Base-by-base conservation (phyloP, 2,329 filamentous ascomycete genomes). In the Alternaria sp. region DNA sequence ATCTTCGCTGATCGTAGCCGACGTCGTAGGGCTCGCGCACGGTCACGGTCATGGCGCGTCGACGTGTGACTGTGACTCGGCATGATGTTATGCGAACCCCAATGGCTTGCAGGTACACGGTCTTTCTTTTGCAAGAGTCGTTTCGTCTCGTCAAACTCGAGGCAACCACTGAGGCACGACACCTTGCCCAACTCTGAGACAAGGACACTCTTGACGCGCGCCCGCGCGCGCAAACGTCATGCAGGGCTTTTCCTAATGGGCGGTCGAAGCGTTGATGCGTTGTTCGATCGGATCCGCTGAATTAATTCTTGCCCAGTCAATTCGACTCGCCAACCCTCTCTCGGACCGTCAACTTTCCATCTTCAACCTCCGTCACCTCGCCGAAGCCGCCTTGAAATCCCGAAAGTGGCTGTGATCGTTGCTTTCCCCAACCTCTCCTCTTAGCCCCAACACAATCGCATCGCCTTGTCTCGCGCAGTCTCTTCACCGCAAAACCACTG, bases 131-230 rank as follows among this genome's bases (percentile, higher is more conserved):
- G 44, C 46, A 52, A 52, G 61, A 39, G 32, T 62, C 61, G 66
- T 69, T 67, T 68, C 63, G 65, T 67, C 67, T 65, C 67, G 61
- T 41, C 34, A 39, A 22, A 18, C 49, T 53, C 63, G 62, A 60
- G 67, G 67, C 70, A 61, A 47, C 32, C 41, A 55, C 69, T 61
- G 62, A 39, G 53, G 53, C 49, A 34, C 20, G 44, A 47, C 51
- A 49, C 20, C 46, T 32, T 36, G 38, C 36, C 39, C 39, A 18
- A 20, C 24, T 43, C 38, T 53, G 51, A 44, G 18, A 53, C 39
- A 34, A 7, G 51, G 30, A 34, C 26, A 5, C 39, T 53, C 41
- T 44, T 24, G 34, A 22, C 51, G 51, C 38, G 47, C 47, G 32
- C 30, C 7, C 30, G 51, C 38, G 47, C 47, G 32, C 30, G 18